Conservation (phyloP, 108 stramenopile genomes). For the Mayamaea pseudoterrestris region DNA sequence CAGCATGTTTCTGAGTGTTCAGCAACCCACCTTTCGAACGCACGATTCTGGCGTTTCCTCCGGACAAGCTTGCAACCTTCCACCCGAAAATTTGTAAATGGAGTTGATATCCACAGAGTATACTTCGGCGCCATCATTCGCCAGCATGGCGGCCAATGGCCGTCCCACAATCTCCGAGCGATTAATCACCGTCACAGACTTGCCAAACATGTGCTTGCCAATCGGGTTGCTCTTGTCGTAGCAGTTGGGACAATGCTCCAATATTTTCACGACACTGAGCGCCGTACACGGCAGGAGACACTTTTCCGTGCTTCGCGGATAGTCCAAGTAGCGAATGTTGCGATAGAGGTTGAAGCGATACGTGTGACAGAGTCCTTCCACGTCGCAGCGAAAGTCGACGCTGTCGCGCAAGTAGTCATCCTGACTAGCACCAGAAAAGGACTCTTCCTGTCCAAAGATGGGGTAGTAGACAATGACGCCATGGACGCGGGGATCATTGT, state of each 20-base stretch:
- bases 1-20: background rate
- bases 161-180: slow-evolving; percentile 93
- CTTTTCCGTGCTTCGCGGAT: slow-evolving; percentile 63
- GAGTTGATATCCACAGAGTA: slow-evolving; percentile 93
- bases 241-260: slow-evolving; percentile 67
- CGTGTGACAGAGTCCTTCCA: slow-evolving; percentile 90
- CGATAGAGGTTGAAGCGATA: slow-evolving; percentile 91
- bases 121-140: slow-evolving; percentile 93
- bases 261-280: slow-evolving; percentile 83
- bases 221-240: slow-evolving; percentile 55
- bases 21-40: slow-evolving; percentile 57
- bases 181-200: slow-evolving; percentile 86
- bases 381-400: slow-evolving; percentile 85
- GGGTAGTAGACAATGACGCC: slow-evolving; percentile 98
- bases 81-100: slow-evolving; percentile 67
- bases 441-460: slow-evolving; percentile 89
- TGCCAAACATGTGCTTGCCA: slow-evolving; percentile 71
- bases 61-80: slow-evolving; percentile 42
- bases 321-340: slow-evolving; percentile 82
- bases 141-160: slow-evolving; percentile 93
- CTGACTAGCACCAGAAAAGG: slow-evolving; percentile 85
- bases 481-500: slow-evolving; percentile 89
- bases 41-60: slow-evolving; percentile 79
- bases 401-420: slow-evolving; percentile 96
- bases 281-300: slow-evolving; percentile 93